Evolutionary conservation across 2,329 filamentous ascomycete species (phyloP), one percentile per base, ranked within the genome.

Genomic region (Paecilomyces niveus): DNA sequence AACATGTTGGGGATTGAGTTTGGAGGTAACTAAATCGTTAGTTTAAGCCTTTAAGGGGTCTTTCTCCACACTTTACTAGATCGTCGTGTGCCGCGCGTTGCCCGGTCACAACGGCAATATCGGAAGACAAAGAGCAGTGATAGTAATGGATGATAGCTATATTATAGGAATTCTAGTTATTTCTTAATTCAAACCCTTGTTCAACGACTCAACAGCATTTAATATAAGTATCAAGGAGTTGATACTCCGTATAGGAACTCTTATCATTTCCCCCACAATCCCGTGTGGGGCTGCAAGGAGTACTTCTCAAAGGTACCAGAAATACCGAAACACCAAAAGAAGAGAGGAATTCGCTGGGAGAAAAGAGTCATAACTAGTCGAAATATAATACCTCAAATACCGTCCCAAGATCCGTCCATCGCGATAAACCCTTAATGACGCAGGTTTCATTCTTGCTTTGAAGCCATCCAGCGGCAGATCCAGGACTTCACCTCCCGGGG

Each of bases 71-170:
- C 7, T 3, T 15, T 15, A 11, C 32, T 3, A 33, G 10, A 18
- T 45, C 18, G 15, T 45, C 5, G n/a, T n/a, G 15, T n/a, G n/a
- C 15, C n/a, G n/a, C 13, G 13, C 18, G n/a, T 18, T 7, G 39
- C n/a, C n/a, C n/a, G 22, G 9, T 71, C 57, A 64, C 58, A 31
- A 33, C 10, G 10, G 6, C 10, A 57, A 57, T 65, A 67, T 69
- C 68, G 67, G 70, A 57, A 57, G 61, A 26, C n/a, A 54, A 22
- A 11, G 54, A 26, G 5, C 9, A 39, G 18, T n/a, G 8, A 18
- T 32, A 1, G 18, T 15, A 13, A 21, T 15, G 31, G 18, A 29
- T 32, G n/a, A n/a, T 35, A n/a, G 29, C 29, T 54, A 3, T 4
- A 9, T 45, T 5, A 45, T 5, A 45, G 26, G 5, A 29, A 6